phyloP scores from a whole-genome alignment of 306 rosid genomes.

The Malus fusca region DNA sequence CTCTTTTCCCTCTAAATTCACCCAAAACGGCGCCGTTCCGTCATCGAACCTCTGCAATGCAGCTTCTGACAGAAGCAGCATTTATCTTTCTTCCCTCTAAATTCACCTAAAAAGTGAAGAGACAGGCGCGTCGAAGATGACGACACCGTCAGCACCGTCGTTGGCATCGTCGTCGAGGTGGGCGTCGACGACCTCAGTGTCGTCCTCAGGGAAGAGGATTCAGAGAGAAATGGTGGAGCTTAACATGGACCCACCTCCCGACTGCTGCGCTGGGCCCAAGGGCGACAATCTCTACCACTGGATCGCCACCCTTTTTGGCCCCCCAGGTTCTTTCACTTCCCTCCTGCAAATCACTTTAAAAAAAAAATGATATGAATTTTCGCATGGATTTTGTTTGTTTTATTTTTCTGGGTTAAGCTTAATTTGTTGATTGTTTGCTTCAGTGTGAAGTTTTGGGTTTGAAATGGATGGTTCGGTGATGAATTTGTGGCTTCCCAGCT shows the following conservation, averaged over 20 bases:
- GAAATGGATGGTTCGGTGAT: background rate
- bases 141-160: conserved; percentile 19
- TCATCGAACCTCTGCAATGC: background rate
- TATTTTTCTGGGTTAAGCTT: background rate
- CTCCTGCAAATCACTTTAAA: background rate
- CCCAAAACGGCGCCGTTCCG: background rate
- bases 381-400: background rate
- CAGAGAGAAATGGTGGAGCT: conserved; percentile 84
- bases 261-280: conserved; percentile 87
- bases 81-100: background rate
- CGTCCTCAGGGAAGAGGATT: conserved; percentile 82
- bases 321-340: conserved; percentile 36
- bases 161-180: conserved; percentile 48
- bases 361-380: background rate
- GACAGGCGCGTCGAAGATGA: conserved; percentile 13
- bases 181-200: conserved; percentile 62
- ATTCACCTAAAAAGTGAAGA: too few relatives aligned
- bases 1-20: background rate
- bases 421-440: background rate
- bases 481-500: background rate
- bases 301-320: conserved; percentile 82
- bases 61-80: background rate
- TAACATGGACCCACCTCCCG: conserved; percentile 65
- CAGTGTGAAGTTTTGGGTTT: background rate
- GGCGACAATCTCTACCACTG: conserved; percentile 94